Evolutionary conservation across 2,329 filamentous ascomycete genomes (phyloP), one percentile per base, ranked within the genome.

Genomic region (Aureobasidium subglaciale): DNA sequence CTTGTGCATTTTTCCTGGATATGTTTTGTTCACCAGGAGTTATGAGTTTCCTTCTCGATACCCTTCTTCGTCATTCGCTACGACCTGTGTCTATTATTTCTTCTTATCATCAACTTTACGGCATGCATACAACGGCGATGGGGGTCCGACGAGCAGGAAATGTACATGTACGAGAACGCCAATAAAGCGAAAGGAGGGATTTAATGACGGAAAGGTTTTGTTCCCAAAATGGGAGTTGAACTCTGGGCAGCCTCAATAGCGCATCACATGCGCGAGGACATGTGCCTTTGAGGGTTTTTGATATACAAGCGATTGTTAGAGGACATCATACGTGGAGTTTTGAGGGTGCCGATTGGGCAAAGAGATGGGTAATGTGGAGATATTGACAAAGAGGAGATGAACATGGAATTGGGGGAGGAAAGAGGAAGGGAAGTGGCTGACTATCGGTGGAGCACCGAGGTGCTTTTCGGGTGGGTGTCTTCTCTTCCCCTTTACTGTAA

Each of bases 1-100:
- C 15, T 15, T 55, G 41, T 45, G 30, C 30, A 37, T 46, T 30
- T 29, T 34, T 46, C n/a, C 27, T 16, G 40, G 15, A 16, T n/a
- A 42, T 45, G 18, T 29, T 43, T 37, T 42, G n/a, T n/a, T n/a
- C n/a, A 43, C 24, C 20, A 32, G 49, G 49, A 42, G 32, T 42
- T 35, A 15, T 34, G 43, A 9, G 15, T 16, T 35, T 48, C 3
- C 5, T 35, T 24, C 34, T 37, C 24, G 34, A 56, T 56, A 56
- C 54, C 54, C 54, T 56, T 56, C 42, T 25, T 55, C 27, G 54
- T 56, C 54, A 49, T 46, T 56, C 54, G 54, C 54, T 56, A 49
- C 41, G 41, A 55, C 48, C 32, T 30, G 34, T 52, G 48, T 41
- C 35, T 52, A n/a, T 41, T 52, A 40, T 52, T 20, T 52, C 25